Evolutionary conservation across 2,329 filamentous ascomycete genomes (phyloP), one percentile per base, ranked within the genome.

Genomic region (Tolypocladium capitatum): DNA sequence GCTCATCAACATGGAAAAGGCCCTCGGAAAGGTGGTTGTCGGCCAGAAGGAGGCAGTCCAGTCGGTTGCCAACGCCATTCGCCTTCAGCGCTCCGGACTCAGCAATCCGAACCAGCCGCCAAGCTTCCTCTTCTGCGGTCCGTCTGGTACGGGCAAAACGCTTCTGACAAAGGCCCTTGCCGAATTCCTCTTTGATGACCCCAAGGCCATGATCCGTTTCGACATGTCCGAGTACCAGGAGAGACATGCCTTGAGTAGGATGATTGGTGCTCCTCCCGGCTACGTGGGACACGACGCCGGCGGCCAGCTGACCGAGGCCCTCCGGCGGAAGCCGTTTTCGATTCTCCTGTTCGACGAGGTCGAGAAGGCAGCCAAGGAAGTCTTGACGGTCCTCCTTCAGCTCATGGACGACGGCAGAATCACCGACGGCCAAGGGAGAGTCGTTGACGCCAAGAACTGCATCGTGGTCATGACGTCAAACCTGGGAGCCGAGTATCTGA

Each of bases 151-250:
- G 13, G 92, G 92, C 74, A 98, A 98, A 72, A 98, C 92, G 18
- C 74, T 98, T 20, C 81, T 98, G 49, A 97, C 91, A 54, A 98
- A 98, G 69, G 92, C 91, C 16, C 76, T 98, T 50, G 92, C 92
- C 44, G 92, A 98, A 66, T 98, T 98, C 72, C 74, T 98, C 28
- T 98, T 98, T 70, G 92, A 98, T 63, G 92, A 98, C 57, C 71
- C 91, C 27, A 96, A 96, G 72, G 75, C 91, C 32, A 97, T 98
- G 92, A 95, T 98, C 58, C 85, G 92, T 35, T 94, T 98, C 70
- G 92, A 98, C 64, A 98, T 98, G 92, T 97, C 91, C 5, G 92
- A 98, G 68, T 98, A 98, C 67, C 94, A 98, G 67, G 92, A 98
- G 68, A 84, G 91, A 5, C 92, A 98, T 65, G 85, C 91, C 1